Conservation (phyloP, 148 eudicot species). For the Tetragonia tetragonoides region DNA sequence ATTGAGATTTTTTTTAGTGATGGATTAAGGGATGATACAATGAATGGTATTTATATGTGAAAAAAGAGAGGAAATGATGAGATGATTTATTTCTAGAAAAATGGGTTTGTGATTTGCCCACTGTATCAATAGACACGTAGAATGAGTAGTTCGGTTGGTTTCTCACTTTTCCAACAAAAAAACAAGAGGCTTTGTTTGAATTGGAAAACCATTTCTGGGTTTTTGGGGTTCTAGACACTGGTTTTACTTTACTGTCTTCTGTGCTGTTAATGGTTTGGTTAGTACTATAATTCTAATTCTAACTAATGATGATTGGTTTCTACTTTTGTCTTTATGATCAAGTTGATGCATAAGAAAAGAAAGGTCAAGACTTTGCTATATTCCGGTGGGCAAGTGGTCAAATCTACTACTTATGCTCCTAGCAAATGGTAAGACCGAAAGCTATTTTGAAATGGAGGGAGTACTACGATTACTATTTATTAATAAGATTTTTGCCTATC, state of each 20-base stretch:
- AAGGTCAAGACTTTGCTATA: no score
- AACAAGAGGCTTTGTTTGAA: conserved; percentile 13
- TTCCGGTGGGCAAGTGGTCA: no score
- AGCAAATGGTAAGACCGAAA: no score
- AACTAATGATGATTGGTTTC: no score
- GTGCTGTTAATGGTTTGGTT: background rate
- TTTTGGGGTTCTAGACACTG: conserved; percentile 15
- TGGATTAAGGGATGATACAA: background rate
- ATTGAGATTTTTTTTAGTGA: no score
- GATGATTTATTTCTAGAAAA: no score
- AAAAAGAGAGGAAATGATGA: background rate
- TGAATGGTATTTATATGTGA: background rate
- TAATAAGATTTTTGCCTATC: no score
- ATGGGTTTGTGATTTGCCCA: background rate
- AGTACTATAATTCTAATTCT: no score
- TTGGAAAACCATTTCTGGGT: conserved; percentile 17
- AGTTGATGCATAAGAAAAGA: no score
- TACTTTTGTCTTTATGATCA: background rate
- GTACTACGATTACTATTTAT: no score
- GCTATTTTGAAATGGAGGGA: no score
- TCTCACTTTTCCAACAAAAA: background rate
- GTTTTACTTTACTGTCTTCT: background rate
- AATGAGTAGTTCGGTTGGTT: background rate
- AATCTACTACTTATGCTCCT: no score
- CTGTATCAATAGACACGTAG: background rate